These are phyloP conservation scores for Xylaria grammica DNA, from an alignment of 495 filamentous ascomycete genomes.

Conservation along the genomic window DNA sequence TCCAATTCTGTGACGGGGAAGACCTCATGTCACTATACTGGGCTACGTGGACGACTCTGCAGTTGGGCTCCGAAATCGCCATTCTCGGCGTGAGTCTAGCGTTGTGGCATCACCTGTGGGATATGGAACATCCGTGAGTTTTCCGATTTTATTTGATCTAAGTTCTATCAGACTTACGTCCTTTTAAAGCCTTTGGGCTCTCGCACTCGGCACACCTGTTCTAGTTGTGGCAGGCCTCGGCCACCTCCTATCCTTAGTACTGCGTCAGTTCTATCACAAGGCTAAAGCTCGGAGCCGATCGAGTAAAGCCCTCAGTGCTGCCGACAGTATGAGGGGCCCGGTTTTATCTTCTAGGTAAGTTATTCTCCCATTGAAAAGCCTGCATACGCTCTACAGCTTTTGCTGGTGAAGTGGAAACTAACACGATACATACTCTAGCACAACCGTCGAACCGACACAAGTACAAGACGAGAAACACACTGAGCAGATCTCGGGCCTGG, in stretches of 20 bases:
- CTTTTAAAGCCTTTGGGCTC: slow-evolving; percentile 46
- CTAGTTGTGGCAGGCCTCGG: slow-evolving; percentile 52
- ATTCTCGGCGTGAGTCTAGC: slow-evolving; percentile 51
- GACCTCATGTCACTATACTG: slow-evolving; percentile 56
- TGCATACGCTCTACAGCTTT: no score
- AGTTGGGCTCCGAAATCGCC: slow-evolving; percentile 54
- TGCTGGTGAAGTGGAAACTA: no score
- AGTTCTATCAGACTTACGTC: neutral
- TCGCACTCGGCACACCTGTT: slow-evolving; percentile 55
- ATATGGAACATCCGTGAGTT: slow-evolving; percentile 48
- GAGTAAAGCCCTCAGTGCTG: neutral
- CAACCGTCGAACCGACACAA: slow-evolving; percentile 13
- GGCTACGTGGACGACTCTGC: slow-evolving; percentile 53
- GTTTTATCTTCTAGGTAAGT: neutral
- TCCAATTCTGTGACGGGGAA: slow-evolving; percentile 56
- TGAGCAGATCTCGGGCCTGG: neutral
- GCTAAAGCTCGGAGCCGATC: slow-evolving; percentile 8
- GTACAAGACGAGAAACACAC: slow-evolving; percentile 14
- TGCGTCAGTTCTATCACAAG: slow-evolving; percentile 21
- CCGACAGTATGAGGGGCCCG: no score
- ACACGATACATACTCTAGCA: neutral
- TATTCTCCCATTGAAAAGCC: no score
- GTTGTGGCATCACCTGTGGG: slow-evolving; percentile 43
- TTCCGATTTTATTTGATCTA: neutral
- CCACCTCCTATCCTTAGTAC: slow-evolving; percentile 42